Conservation (phyloP, 1,139 yeast genomes). For the Scheffersomyces quercinus region DNA sequence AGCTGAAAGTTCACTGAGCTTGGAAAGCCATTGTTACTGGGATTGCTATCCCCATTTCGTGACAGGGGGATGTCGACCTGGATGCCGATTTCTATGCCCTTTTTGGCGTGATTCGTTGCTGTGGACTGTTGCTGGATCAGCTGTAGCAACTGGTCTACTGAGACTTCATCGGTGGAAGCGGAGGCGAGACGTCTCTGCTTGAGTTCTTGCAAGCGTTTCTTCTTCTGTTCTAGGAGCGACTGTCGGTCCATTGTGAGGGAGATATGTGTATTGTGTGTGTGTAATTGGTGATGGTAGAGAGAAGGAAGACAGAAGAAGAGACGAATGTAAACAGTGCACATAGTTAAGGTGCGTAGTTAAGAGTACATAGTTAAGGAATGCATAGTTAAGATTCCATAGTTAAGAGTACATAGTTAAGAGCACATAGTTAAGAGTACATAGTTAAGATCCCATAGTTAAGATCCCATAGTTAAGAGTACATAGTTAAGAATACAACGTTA, state of each 20-base stretch:
- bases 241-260: slow-evolving; percentile 34
- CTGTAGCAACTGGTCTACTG: slow-evolving; percentile 16
- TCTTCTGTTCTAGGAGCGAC: slow-evolving; percentile 40
- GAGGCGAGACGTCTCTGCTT: slow-evolving; percentile 30
- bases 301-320: too few relatives aligned
- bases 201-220: slow-evolving; percentile 43
- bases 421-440: too few relatives aligned
- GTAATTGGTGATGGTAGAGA: too few relatives aligned
- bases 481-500: too few relatives aligned
- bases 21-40: not conserved
- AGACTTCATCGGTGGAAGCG: slow-evolving; percentile 11
- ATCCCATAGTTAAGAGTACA: too few relatives aligned
- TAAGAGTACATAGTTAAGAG: too few relatives aligned
- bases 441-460: too few relatives aligned
- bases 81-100: slow-evolving; percentile 24
- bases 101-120: slow-evolving; percentile 8
- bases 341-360: too few relatives aligned
- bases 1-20: not conserved
- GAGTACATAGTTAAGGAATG: too few relatives aligned
- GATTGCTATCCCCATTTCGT: not conserved
- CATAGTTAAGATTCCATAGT: too few relatives aligned
- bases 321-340: too few relatives aligned
- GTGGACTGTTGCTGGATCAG: slow-evolving; percentile 17
- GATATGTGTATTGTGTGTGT: too few relatives aligned
- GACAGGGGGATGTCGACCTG: slow-evolving; percentile 21